phyloP scores from a whole-genome alignment of 805 yeast genomes.

The Saccharomycopsis capsularis region DNA sequence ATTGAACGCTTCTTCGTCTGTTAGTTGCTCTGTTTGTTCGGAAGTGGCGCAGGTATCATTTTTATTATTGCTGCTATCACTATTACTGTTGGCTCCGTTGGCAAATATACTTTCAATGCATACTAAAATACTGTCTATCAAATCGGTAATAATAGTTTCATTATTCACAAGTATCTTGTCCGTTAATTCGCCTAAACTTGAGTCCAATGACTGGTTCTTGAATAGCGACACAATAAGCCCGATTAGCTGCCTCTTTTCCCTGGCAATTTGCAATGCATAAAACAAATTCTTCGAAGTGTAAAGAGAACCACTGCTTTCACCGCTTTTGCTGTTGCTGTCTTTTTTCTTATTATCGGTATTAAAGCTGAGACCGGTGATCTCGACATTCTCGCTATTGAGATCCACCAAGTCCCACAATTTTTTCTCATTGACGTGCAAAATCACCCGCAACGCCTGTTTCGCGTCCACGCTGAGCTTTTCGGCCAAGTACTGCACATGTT shows the following conservation, averaged over 20 bases:
- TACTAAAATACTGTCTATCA: background rate
- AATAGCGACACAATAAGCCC: conserved; percentile 9
- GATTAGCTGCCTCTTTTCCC: conserved; percentile 14
- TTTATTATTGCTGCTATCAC: background rate
- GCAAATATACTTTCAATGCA: too few relatives aligned
- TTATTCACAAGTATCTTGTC: background rate
- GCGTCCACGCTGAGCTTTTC: conserved; percentile 34
- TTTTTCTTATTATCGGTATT: background rate
- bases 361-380: conserved; percentile 28
- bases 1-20: background rate
- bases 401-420: conserved; percentile 10
- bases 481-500: conserved; percentile 22
- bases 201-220: conserved; percentile 8
- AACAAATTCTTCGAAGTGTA: conserved; percentile 6
- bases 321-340: conserved; percentile 1
- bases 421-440: conserved; percentile 32
- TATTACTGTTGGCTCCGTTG: too few relatives aligned
- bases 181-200: background rate
- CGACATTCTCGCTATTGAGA: conserved; percentile 17
- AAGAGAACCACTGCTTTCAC: conserved; percentile 16
- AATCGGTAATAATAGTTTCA: background rate
- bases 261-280: conserved; percentile 11
- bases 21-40: too few relatives aligned
- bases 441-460: conserved; percentile 43
- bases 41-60: background rate